Conservation (phyloP, 2,329 filamentous ascomycete genomes). For the Arthrinium phaeospermum region DNA sequence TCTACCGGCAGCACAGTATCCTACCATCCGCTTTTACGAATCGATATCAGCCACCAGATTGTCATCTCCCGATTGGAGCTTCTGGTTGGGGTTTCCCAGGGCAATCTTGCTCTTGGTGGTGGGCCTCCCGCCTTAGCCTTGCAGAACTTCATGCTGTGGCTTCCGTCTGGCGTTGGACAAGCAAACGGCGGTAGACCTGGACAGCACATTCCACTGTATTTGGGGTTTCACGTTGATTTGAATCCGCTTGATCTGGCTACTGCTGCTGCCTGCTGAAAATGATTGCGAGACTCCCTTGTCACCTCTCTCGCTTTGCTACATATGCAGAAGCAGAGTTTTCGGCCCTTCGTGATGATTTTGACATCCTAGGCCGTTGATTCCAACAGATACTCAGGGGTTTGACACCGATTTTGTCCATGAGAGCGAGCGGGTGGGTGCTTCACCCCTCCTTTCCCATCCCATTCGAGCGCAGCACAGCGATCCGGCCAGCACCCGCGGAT, state of each 20-base stretch:
- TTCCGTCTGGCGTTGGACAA: neutral
- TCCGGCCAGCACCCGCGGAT: neutral
- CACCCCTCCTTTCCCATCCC: neutral
- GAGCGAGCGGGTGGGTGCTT: neutral
- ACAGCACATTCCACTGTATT: neutral
- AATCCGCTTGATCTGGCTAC: neutral
- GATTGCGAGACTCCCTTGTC: neutral
- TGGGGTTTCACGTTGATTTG: neutral
- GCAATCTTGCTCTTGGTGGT: neutral
- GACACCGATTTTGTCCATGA: neutral
- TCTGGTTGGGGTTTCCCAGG: neutral
- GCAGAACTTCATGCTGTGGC: neutral
- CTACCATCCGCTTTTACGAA: neutral
- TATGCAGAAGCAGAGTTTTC: neutral
- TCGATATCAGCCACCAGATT: neutral
- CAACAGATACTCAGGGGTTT: neutral
- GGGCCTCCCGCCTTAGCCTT: neutral
- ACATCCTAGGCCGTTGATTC: no score
- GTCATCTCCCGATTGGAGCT: no score
- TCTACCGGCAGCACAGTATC: neutral
- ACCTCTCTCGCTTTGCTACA: neutral
- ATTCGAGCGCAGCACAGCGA: neutral
- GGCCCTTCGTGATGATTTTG: neutral
- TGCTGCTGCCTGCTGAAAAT: neutral
- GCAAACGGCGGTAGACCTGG: neutral